Conservation (phyloP, 169 alveolate genomes). For the Plasmodium inui region DNA sequence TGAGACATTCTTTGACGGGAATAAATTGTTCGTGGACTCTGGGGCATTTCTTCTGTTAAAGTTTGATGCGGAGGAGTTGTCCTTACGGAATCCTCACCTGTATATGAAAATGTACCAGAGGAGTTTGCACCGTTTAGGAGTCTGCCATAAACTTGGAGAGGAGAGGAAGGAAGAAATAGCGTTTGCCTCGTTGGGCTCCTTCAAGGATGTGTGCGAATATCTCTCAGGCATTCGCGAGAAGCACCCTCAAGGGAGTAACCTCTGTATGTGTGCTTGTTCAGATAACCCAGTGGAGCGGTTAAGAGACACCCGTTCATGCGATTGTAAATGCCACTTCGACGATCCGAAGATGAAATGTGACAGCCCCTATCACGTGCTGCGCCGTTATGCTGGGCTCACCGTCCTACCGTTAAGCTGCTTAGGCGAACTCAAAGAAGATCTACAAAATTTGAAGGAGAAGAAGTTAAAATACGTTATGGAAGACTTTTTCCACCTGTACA, state of each 20-base stretch:
- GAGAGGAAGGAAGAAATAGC: neutral
- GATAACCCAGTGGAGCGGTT: neutral
- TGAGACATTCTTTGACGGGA: conserved; percentile 13
- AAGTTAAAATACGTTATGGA: conserved; percentile 30
- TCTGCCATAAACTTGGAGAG: neutral
- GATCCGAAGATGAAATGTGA: neutral
- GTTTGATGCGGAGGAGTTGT: neutral
- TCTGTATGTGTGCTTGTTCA: neutral
- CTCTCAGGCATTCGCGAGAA: neutral
- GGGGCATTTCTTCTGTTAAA: conserved; percentile 14
- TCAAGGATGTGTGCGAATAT: neutral
- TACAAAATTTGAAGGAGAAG: conserved; percentile 50
- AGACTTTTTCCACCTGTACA: conserved; percentile 28
- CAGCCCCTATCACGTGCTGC: neutral
- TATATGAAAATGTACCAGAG: neutral
- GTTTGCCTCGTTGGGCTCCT: neutral
- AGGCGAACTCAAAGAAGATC: conserved; percentile 47
- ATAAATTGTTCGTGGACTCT: conserved; percentile 26
- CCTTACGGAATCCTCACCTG: neutral
- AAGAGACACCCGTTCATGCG: neutral
- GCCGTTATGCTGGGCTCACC: neutral
- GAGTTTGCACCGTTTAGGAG: neutral
- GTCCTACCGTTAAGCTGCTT: conserved; percentile 44
- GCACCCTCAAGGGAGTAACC: neutral
- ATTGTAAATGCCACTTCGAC: neutral